Evolutionary conservation across 1,139 yeast genomes (phyloP).

Genomic region (Diutina pseudorugosa): DNA sequence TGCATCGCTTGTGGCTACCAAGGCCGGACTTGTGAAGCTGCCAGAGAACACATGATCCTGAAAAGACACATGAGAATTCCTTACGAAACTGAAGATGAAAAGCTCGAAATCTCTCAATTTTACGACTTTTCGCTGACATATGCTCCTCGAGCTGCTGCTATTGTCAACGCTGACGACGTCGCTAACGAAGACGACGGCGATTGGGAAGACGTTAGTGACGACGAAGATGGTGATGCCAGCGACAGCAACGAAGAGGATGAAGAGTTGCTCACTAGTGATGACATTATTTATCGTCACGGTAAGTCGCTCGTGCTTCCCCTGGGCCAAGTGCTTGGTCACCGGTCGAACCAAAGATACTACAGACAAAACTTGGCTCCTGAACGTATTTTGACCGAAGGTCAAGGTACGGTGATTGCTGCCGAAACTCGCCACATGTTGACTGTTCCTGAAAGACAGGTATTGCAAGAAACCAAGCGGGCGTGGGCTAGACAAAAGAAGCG

Average conservation of each 20-base stretch:
- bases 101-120: constrained; percentile 66
- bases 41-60: constrained; percentile 77
- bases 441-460: constrained; percentile 10
- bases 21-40: constrained; percentile 75
- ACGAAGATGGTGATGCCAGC: not conserved
- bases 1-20: constrained; percentile 79
- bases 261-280: not conserved
- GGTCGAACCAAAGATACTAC: constrained; percentile 17
- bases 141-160: constrained; percentile 4
- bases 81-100: constrained; percentile 74
- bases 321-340: constrained; percentile 4
- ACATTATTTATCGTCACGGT: not conserved
- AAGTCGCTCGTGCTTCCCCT: constrained; percentile 2
- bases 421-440: constrained; percentile 3
- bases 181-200: not conserved
- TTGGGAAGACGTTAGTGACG: constrained; percentile 4
- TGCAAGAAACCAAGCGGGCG: constrained; percentile 7
- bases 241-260: not conserved
- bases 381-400: not conserved
- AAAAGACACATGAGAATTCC: constrained; percentile 87
- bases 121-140: constrained; percentile 76
- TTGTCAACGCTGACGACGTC: constrained; percentile 11
- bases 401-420: constrained; percentile 13
- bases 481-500: not conserved
- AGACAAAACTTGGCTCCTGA: constrained; percentile 22